Conservation (phyloP, 495 filamentous ascomycete species). For the Penicillium pulvis region DNA sequence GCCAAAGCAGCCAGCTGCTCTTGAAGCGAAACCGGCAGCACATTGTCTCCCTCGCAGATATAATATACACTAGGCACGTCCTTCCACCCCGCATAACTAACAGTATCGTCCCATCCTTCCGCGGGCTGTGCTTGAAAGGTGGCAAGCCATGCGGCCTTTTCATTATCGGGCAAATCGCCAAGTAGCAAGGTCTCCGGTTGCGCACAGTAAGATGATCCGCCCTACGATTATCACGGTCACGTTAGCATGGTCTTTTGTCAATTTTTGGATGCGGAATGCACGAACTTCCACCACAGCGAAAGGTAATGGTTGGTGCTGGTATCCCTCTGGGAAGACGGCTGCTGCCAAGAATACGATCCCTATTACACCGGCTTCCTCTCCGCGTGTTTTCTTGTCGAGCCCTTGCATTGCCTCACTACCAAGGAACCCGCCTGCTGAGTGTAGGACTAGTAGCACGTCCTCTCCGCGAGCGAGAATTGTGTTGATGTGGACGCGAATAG, state of each 20-base stretch:
- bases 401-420: conserved; percentile 37
- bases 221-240: not conserved
- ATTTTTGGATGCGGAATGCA: not conserved
- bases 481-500: conserved; percentile 23
- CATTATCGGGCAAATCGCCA: not conserved
- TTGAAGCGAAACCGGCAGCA: conserved; percentile 13
- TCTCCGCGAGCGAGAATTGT: conserved; percentile 15
- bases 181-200: conserved; percentile 4
- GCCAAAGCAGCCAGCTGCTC: conserved; percentile 25
- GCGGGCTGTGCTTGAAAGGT: conserved; percentile 2
- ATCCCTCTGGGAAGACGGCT: conserved; percentile 21
- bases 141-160: conserved; percentile 1
- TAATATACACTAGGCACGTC: conserved; percentile 34
- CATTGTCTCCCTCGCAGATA: conserved; percentile 30
- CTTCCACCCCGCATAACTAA: conserved; percentile 29
- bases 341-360: conserved; percentile 28
- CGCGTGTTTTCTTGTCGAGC: conserved; percentile 11
- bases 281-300: conserved; percentile 22
- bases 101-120: conserved; percentile 20
- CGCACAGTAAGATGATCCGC: conserved; percentile 9
- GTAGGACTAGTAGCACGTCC: conserved; percentile 39
- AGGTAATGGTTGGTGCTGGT: conserved; percentile 21
- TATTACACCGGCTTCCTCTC: conserved; percentile 20
- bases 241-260: not conserved
- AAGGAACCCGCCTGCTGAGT: conserved; percentile 42